A percentile compares a stretch with the other conserved stretches of the same genome.
These are phyloP conservation scores for Mortierella sp. DNA, from an alignment of 371 early-diverging fungal genomes.

Conservation along the genomic window DNA sequence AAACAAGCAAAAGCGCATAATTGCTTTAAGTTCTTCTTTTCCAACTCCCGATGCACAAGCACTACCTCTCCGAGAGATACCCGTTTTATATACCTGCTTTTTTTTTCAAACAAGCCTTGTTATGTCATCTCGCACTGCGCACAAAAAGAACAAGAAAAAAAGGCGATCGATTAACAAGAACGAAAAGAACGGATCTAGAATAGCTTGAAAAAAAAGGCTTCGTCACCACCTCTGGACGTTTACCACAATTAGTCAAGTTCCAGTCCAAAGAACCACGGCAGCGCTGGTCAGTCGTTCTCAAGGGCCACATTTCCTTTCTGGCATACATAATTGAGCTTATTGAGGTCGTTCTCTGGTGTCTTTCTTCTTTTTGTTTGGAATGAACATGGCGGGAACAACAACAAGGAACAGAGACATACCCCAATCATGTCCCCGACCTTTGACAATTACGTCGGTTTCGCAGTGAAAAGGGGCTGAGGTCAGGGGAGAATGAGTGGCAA, in stretches of 20 bases:
- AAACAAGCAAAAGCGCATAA: not conserved
- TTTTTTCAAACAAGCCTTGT: not conserved
- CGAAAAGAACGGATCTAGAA: not conserved
- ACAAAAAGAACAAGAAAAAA: not conserved
- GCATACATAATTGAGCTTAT: too few species aligned
- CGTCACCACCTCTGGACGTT: not conserved
- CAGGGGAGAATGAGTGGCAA: not conserved
- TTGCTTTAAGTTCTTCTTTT: not conserved
- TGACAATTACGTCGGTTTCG: not conserved
- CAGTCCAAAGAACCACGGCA: too few species aligned
- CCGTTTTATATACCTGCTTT: not conserved
- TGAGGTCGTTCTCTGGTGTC: not conserved
- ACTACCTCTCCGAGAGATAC: not conserved
- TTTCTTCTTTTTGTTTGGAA: not conserved
- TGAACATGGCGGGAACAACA: not conserved
- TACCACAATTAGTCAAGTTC: too few species aligned
- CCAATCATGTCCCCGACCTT: not conserved
- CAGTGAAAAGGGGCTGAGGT: not conserved
- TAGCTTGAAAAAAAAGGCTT: not conserved
- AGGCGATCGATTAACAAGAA: not conserved
- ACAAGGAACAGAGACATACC: not conserved
- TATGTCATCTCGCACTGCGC: slow-evolving; percentile 10
- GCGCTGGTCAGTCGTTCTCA: too few species aligned
- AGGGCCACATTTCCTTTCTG: too few species aligned
- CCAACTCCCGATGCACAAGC: not conserved